Evolutionary conservation across 805 yeast species (phyloP).

Genomic region (Candida arabinofermentans): DNA sequence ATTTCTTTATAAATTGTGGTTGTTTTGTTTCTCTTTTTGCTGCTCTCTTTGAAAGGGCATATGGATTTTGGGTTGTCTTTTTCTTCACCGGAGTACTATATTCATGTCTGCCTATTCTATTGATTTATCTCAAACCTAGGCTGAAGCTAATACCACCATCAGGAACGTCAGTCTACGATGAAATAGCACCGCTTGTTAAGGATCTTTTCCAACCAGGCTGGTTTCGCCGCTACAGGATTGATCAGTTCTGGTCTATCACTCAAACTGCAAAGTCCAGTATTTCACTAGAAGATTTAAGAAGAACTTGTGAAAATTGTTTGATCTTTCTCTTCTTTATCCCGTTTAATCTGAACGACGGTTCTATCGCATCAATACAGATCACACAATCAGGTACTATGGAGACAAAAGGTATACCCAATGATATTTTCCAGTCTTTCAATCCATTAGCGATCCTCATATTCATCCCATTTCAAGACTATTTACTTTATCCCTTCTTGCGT

Average conservation of each 20-base stretch:
- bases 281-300: conserved; percentile 38
- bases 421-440: conserved; percentile 49
- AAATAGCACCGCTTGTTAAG: conserved; percentile 35
- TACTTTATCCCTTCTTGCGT: conserved; percentile 43
- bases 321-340: conserved; percentile 40
- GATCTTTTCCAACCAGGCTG: conserved; percentile 38
- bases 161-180: conserved; percentile 42
- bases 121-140: conserved; percentile 33
- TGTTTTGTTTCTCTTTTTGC: conserved; percentile 47
- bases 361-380: conserved; percentile 43
- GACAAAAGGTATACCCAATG: conserved; percentile 52
- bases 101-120: conserved; percentile 41
- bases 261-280: conserved; percentile 7
- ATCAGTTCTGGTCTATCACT: conserved; percentile 39
- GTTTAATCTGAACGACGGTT: conserved; percentile 40
- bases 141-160: conserved; percentile 32
- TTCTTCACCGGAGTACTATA: conserved; percentile 51
- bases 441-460: conserved; percentile 47
- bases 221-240: conserved; percentile 33
- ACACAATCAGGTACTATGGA: conserved; percentile 51
- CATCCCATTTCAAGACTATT: conserved; percentile 45
- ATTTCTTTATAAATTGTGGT: conserved; percentile 52
- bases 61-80: conserved; percentile 51
- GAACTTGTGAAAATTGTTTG: conserved; percentile 40
- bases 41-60: conserved; percentile 42